Evolutionary conservation across 495 filamentous ascomycete genomes (phyloP), one percentile per base, ranked within the genome.

Genomic region (Hamigera avellanea): DNA sequence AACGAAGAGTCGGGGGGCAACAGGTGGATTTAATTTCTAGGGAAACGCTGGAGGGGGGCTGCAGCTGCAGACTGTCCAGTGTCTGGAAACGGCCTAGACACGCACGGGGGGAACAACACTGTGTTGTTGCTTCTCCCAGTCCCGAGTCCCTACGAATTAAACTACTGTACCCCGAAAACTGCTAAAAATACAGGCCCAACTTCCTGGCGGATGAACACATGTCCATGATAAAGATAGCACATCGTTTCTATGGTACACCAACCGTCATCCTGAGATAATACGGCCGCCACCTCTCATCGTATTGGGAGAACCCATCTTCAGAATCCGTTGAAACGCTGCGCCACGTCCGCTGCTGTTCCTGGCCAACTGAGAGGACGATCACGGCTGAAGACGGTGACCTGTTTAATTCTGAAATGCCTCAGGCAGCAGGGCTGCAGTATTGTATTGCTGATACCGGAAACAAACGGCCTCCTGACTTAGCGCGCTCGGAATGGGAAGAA

Each of bases 391-490:
- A n/a, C n/a, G n/a, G n/a, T n/a, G n/a, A n/a, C n/a, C n/a, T n/a
- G n/a, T 4, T 23, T 23, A 4, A 23, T 23, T 4, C 21, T 23
- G 21, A n/a, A n/a, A 23, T 23, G 21, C 21, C 21, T 23, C 21
- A 23, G 21, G 21, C 21, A 23, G 4, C 4, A 23, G 9, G 21
- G n/a, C n/a, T n/a, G n/a, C n/a, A n/a, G n/a, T n/a, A n/a, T n/a
- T n/a, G n/a, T n/a, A n/a, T n/a, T n/a, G n/a, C n/a, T n/a, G n/a
- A n/a, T n/a, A n/a, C n/a, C n/a, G n/a, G n/a, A n/a, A n/a, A n/a
- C n/a, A n/a, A n/a, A n/a, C n/a, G n/a, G n/a, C n/a, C n/a, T 6
- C 35, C 12, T 44, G 45, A 44, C 38, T 48, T 39, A 48, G 35
- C 21, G 9, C 4, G 6, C 8, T 14, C 37, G 47, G 34, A 35